Evolutionary conservation across 2,329 filamentous ascomycete genomes (phyloP).

Genomic region (Fusarium veterinarium): DNA sequence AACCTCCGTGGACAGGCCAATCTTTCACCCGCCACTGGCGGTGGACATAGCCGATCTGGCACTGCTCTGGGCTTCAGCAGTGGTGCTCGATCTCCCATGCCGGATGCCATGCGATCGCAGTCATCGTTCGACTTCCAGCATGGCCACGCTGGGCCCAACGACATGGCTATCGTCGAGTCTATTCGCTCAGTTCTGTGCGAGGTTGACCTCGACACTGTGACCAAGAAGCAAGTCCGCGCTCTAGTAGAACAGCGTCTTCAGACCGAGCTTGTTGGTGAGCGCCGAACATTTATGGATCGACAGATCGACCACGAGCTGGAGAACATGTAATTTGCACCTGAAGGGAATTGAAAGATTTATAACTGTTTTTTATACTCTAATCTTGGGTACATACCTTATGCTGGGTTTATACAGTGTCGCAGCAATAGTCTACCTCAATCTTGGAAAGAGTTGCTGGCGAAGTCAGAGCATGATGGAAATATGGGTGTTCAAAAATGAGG

Average conservation of each 20-base stretch:
- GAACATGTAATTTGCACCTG: conserved; percentile 75
- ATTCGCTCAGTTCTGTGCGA: conserved; percentile 86
- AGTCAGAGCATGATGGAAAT: conserved; percentile 17
- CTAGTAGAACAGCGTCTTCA: conserved; percentile 94
- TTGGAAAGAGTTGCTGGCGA: conserved; percentile 22
- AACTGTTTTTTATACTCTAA: conserved; percentile 27
- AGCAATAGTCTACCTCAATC: conserved; percentile 4
- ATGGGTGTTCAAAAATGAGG: conserved; percentile 38
- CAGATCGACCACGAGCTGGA: conserved; percentile 95
- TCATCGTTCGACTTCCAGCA: conserved; percentile 71
- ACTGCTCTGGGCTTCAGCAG: conserved; percentile 60
- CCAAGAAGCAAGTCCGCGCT: conserved; percentile 95
- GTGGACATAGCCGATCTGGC: conserved; percentile 53
- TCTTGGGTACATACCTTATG: conserved; percentile 40
- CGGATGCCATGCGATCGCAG: conserved; percentile 61
- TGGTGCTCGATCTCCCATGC: conserved; percentile 59
- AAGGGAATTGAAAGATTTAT: conserved; percentile 4
- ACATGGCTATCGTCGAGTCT: conserved; percentile 82
- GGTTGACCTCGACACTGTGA: conserved; percentile 95
- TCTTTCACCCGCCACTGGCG: conserved; percentile 57
- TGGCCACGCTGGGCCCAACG: conserved; percentile 75
- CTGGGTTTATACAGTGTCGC: conserved; percentile 31
- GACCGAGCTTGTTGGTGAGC: conserved; percentile 86
- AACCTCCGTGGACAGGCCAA: conserved; percentile 64
- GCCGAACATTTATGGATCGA: conserved; percentile 87